Conservation (phyloP, 805 yeast genomes). For the Starmerella roubikii region DNA sequence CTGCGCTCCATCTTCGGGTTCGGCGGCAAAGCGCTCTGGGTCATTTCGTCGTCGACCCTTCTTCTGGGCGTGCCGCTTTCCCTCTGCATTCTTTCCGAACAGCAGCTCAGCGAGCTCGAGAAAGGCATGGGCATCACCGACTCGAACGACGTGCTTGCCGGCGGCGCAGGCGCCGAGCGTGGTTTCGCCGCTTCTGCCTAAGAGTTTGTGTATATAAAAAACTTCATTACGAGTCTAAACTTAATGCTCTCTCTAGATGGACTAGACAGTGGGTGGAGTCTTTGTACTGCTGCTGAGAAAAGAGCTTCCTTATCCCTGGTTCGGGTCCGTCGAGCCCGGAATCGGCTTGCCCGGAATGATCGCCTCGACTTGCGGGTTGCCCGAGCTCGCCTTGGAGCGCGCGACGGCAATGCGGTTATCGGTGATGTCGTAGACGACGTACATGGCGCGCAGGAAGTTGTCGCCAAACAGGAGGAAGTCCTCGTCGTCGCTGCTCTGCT, state of each 20-base stretch:
- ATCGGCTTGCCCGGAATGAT: slow-evolving; percentile 19
- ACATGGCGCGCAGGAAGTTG: slow-evolving; percentile 43
- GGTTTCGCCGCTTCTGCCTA: slow-evolving; percentile 23
- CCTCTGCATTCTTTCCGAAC: slow-evolving; percentile 77
- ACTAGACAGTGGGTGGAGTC: too few species aligned
- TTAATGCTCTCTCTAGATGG: too few species aligned
- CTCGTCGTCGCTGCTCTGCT: slow-evolving; percentile 23
- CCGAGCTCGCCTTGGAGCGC: slow-evolving; percentile 25
- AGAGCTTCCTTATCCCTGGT: background rate
- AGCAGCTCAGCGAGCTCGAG: slow-evolving; percentile 87
- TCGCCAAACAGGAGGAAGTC: slow-evolving; percentile 43
- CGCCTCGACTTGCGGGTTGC: slow-evolving; percentile 20
- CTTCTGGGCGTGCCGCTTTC: slow-evolving; percentile 88
- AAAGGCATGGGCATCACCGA: slow-evolving; percentile 47
- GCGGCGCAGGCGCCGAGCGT: slow-evolving; percentile 29
- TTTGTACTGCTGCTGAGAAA: too few species aligned
- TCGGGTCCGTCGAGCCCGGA: slow-evolving; percentile 12
- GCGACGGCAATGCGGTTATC: slow-evolving; percentile 42
- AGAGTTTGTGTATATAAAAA: background rate
- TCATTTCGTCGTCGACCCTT: slow-evolving; percentile 65
- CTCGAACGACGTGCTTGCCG: slow-evolving; percentile 22
- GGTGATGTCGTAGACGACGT: slow-evolving; percentile 50
- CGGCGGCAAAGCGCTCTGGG: slow-evolving; percentile 74
- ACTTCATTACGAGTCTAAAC: too few species aligned
- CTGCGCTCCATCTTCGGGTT: slow-evolving; percentile 38